Percentiles rank a stretch among this genome's conserved stretches.
These are phyloP conservation scores for Ustilago vetiveriae DNA, from an alignment of 1,284 basidiomycete genomes.

Conservation along the genomic window DNA sequence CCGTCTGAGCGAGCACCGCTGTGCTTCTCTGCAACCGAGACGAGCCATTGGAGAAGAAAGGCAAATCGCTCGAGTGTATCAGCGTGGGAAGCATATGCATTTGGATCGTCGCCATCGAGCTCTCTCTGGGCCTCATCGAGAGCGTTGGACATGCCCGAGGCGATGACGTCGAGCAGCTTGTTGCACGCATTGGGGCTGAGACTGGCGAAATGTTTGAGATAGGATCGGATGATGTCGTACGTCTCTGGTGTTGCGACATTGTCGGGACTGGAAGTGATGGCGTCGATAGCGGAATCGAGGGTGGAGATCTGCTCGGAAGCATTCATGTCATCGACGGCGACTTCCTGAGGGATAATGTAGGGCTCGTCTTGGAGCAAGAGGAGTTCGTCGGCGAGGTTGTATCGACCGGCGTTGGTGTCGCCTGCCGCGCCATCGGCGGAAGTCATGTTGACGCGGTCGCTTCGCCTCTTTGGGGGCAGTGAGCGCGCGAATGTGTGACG, in stretches of 20 bases:
- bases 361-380: constrained; percentile 56
- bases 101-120: constrained; percentile 46
- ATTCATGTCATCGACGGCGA: constrained; percentile 49
- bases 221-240: constrained; percentile 57
- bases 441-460: constrained; percentile 16
- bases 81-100: constrained; percentile 49
- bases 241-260: constrained; percentile 40
- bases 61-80: constrained; percentile 60
- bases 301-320: constrained; percentile 44
- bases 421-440: constrained; percentile 9
- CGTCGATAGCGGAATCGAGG: constrained; percentile 53
- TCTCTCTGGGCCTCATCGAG: constrained; percentile 54
- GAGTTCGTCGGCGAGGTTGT: constrained; percentile 60
- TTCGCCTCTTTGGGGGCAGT: neutral
- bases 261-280: constrained; percentile 47
- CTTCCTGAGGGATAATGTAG: constrained; percentile 58
- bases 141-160: constrained; percentile 49
- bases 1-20: constrained; percentile 29
- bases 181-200: constrained; percentile 50
- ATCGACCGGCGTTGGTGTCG: constrained; percentile 21
- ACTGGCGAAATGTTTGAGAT: constrained; percentile 56
- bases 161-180: constrained; percentile 59
- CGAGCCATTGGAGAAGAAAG: constrained; percentile 64
- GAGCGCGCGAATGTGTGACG: constrained; percentile 1
- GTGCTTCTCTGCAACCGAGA: constrained; percentile 58